Percentiles rank a stretch among this genome's conserved stretches.
These are phyloP conservation scores for Pistacia atlantica DNA, from an alignment of 345 rosid genomes.

Conservation along the genomic window DNA sequence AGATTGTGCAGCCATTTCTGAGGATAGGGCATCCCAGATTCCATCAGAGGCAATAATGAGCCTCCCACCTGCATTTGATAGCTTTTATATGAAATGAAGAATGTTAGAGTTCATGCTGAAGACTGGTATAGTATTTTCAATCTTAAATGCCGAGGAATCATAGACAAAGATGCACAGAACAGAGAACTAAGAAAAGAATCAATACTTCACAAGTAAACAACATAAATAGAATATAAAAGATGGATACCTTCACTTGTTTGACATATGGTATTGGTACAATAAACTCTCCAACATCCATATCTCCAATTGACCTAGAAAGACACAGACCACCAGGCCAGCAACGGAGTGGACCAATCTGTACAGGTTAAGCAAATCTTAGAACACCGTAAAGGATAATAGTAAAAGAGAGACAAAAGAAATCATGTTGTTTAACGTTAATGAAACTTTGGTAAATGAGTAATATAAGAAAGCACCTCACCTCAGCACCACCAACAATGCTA, in stretches of 20 bases:
- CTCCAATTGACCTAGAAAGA: constrained; percentile 94
- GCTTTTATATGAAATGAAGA: constrained; percentile 37
- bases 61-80: constrained; percentile 83
- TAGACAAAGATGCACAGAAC: neutral
- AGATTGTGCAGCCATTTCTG: constrained; percentile 70
- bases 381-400: neutral
- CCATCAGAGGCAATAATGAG: constrained; percentile 95
- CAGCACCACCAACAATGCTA: constrained; percentile 76
- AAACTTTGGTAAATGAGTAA: neutral
- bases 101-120: constrained; percentile 20
- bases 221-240: neutral
- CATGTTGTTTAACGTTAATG: neutral
- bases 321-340: constrained; percentile 98
- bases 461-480: constrained; percentile 42
- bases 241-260: constrained; percentile 83
- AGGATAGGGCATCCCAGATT: constrained; percentile 87
- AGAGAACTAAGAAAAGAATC: neutral
- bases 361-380: no score
- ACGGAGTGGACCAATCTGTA: constrained; percentile 83
- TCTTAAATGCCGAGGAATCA: neutral
- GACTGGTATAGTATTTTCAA: neutral
- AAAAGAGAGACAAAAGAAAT: neutral
- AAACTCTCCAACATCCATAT: constrained; percentile 92
- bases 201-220: neutral
- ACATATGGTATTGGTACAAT: constrained; percentile 90